Percentiles rank a stretch among this genome's conserved stretches.
Evolutionary conservation across 805 yeast species (phyloP).

Genomic region (Sugiyamaella lignohabitans): DNA sequence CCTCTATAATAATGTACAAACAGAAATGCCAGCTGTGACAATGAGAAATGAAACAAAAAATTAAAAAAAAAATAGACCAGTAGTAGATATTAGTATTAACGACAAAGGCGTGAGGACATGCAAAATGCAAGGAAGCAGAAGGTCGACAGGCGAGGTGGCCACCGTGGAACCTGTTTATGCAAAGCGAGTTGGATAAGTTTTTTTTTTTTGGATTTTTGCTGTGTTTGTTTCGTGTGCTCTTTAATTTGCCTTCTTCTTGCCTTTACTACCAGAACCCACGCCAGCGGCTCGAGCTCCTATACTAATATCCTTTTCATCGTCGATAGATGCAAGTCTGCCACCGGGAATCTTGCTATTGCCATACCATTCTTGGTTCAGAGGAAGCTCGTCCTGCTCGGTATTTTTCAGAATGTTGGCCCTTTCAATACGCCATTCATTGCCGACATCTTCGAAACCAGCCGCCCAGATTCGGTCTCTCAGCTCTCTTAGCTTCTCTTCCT

Average conservation of each 20-base stretch:
- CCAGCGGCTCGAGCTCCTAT: constrained; percentile 4
- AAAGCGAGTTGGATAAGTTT: no score
- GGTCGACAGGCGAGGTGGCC: no score
- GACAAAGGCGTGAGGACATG: no score
- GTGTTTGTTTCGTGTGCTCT: not conserved
- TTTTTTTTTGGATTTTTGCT: no score
- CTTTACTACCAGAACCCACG: not conserved
- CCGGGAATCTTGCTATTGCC: constrained; percentile 22
- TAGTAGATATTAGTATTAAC: no score
- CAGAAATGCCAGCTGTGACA: no score
- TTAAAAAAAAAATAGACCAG: no score
- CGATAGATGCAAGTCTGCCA: not conserved
- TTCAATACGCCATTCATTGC: constrained; percentile 66
- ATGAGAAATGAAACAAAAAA: no score
- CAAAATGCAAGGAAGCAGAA: no score
- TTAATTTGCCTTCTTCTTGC: not conserved
- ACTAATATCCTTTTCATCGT: not conserved
- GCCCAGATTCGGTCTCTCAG: constrained; percentile 48
- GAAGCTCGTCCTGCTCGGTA: constrained; percentile 42
- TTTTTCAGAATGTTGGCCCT: constrained; percentile 66
- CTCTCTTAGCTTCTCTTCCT: constrained; percentile 30
- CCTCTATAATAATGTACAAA: no score
- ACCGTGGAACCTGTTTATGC: no score
- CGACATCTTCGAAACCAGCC: constrained; percentile 70
- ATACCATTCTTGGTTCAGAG: constrained; percentile 17